A percentile compares a stretch with the other conserved stretches of the same genome.
Conservation (phyloP, 495 filamentous ascomycete species). For the Aspergillus coremiiformis region DNA sequence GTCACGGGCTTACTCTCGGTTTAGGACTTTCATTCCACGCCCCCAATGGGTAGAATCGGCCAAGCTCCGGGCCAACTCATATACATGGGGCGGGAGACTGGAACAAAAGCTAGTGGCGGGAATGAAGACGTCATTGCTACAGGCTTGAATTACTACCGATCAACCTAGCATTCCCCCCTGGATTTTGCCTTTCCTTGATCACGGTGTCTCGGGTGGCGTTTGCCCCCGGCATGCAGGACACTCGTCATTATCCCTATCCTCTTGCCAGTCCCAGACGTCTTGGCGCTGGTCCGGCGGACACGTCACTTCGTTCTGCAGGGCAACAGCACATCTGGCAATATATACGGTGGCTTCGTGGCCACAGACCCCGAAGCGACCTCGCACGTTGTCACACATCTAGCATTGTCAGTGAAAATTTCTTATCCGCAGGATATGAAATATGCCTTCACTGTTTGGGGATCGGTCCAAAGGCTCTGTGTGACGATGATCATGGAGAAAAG, state of each 20-base stretch:
- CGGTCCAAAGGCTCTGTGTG: background rate
- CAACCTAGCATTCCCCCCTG: background rate
- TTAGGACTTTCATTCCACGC: conserved; percentile 16
- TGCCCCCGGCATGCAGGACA: conserved; percentile 15
- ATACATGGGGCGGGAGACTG: conserved; percentile 14
- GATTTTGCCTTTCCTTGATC: background rate
- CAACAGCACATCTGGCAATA: conserved; percentile 15
- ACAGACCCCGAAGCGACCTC: conserved; percentile 15
- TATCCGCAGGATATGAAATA: background rate
- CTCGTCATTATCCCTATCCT: conserved; percentile 14
- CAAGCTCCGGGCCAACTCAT: conserved; percentile 13
- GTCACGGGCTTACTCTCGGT: background rate
- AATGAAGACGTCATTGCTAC: background rate
- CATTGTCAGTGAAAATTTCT: background rate
- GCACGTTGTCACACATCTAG: conserved; percentile 18
- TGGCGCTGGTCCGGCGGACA: conserved; percentile 16
- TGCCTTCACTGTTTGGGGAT: background rate
- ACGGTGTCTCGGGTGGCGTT: conserved; percentile 18
- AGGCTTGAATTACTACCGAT: background rate
- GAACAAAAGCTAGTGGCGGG: conserved; percentile 8
- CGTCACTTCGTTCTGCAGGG: conserved; percentile 13
- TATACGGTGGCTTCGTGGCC: conserved; percentile 19
- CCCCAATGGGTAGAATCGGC: conserved; percentile 14
- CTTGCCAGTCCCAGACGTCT: conserved; percentile 21
- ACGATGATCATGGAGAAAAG: background rate